Conservation (phyloP, 1,284 basidiomycete species). For the Trichosporon coremiiforme region DNA sequence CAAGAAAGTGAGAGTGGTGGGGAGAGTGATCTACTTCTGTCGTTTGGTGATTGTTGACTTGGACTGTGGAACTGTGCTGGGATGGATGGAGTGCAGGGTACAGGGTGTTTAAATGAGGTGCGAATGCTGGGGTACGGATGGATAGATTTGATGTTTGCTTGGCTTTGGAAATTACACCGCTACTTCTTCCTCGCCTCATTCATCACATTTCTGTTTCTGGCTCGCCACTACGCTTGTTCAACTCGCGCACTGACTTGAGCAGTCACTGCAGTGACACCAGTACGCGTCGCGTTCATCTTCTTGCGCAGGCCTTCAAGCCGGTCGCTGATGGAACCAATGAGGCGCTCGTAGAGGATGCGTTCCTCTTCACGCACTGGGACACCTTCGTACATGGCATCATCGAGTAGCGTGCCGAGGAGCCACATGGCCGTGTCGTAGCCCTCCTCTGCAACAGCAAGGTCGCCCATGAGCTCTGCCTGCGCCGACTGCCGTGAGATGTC, state of each 20-base stretch:
- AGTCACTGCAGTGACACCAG: background rate
- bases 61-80: background rate
- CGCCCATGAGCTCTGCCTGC: conserved; percentile 83
- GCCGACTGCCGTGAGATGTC: conserved; percentile 82
- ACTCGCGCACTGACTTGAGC: background rate
- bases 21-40: background rate
- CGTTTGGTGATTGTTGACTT: background rate
- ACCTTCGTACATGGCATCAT: conserved; percentile 80
- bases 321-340: conserved; percentile 29
- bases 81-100: background rate
- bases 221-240: background rate
- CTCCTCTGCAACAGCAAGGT: conserved; percentile 75
- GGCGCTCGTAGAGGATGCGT: conserved; percentile 73
- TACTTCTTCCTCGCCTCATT: background rate
- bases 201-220: background rate
- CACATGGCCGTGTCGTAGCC: conserved; percentile 92
- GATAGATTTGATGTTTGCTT: conserved; percentile 1
- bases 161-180: background rate
- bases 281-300: conserved; percentile 24
- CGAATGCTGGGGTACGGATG: conserved; percentile 9
- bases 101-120: background rate
- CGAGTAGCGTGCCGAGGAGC: conserved; percentile 87
- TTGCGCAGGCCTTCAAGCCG: conserved; percentile 32
- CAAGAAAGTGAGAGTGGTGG: conserved; percentile 8
- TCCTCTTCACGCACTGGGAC: conserved; percentile 85